phyloP scores from a whole-genome alignment of 2,329 filamentous ascomycete species.

The Pyrenophora seminiperda region DNA sequence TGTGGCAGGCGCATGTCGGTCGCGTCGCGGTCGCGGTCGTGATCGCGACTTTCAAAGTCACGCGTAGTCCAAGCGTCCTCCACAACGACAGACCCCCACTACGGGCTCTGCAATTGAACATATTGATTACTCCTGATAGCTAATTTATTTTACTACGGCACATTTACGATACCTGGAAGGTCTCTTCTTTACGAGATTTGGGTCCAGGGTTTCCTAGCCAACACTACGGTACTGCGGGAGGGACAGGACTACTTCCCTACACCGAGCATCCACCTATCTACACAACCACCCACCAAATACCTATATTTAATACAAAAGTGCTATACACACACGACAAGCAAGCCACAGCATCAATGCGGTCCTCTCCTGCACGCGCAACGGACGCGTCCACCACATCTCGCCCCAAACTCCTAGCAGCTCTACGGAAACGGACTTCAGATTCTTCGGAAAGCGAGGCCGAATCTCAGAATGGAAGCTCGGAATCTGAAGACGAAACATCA shows the following conservation, averaged over 20 bases:
- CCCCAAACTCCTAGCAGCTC: constrained; percentile 27
- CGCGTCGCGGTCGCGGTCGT: constrained; percentile 16
- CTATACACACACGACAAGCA: background rate
- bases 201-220: background rate
- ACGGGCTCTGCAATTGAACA: constrained; percentile 16
- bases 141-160: background rate
- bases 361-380: constrained; percentile 8
- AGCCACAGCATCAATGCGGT: background rate
- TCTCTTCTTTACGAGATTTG: background rate
- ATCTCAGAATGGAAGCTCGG: constrained; percentile 40
- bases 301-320: too few species aligned
- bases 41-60: constrained; percentile 13
- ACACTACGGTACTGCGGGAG: background rate
- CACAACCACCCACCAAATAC: background rate
- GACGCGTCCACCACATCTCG: constrained; percentile 29
- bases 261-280: too few species aligned
- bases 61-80: constrained; percentile 12
- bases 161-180: background rate
- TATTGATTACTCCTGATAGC: background rate
- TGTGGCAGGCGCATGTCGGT: constrained; percentile 18
- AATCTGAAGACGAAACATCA: constrained; percentile 29
- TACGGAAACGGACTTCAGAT: constrained; percentile 22
- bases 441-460: constrained; percentile 51
- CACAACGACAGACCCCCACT: constrained; percentile 16
- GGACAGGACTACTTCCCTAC: too few species aligned